phyloP scores from a whole-genome alignment of 2,329 filamentous ascomycete genomes.

The Monilinia aucupariae region DNA sequence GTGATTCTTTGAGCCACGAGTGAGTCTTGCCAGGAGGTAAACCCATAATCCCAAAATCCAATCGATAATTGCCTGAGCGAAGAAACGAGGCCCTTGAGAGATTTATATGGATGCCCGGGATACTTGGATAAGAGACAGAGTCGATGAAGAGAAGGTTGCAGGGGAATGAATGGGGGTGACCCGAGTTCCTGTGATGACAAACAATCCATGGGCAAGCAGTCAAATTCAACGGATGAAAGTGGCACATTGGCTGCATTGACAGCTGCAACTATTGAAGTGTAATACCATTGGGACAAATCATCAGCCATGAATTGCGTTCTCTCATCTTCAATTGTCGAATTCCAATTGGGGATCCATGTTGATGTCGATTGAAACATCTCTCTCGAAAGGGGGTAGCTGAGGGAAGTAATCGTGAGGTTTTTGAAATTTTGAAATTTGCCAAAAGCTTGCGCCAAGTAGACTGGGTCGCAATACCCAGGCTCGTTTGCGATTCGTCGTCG shows the following conservation, averaged over 20 bases:
- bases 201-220: constrained; percentile 14
- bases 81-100: background rate
- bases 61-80: constrained; percentile 7
- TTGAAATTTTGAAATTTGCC: background rate
- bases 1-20: constrained; percentile 9
- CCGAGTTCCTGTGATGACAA: constrained; percentile 8
- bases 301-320: constrained; percentile 14
- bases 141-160: constrained; percentile 11
- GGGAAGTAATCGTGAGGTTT: constrained; percentile 1
- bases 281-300: constrained; percentile 17
- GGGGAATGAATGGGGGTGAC: constrained; percentile 4
- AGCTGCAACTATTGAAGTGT: constrained; percentile 12
- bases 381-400: constrained; percentile 8
- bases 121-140: background rate
- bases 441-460: constrained; percentile 4
- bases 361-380: constrained; percentile 7
- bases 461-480: constrained; percentile 5
- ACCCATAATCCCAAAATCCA: constrained; percentile 16
- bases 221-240: constrained; percentile 6
- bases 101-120: constrained; percentile 8
- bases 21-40: constrained; percentile 9
- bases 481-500: constrained; percentile 7
- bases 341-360: constrained; percentile 13
- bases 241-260: constrained; percentile 3
- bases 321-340: constrained; percentile 9